Evolutionary conservation across 495 filamentous ascomycete genomes (phyloP), one percentile per base, ranked within the genome.

Genomic region (Penicillium ochrochloron): DNA sequence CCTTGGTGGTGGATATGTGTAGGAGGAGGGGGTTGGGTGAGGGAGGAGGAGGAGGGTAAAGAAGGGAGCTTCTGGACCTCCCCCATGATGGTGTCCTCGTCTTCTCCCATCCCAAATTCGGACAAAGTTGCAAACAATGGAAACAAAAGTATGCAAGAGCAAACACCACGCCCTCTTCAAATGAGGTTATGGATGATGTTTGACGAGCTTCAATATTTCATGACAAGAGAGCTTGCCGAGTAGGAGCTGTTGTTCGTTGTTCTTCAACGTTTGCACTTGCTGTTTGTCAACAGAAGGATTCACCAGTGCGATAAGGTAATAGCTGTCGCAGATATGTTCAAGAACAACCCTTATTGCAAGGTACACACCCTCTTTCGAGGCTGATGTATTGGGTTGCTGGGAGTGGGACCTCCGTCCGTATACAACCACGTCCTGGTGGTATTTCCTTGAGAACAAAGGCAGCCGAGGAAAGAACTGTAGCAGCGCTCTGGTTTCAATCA

Each of bases 1-100:
- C 65, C 58, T 1, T 34, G 56, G 31, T 70, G 56, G 27, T 69
- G 67, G 6, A 70, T 53, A 46, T 70, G 70, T 1, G 57, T 50
- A 15, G 68, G 53, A n/a, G 58, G 31, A 41, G 58, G 44, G 17
- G 60, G 57, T 23, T 69, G 63, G 35, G 61, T 61, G 53, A 68
- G 41, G 33, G 67, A 57, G 34, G 66, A 66, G 34, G 66, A 66
- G 25, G 72, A 62, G 48, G 70, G 42, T 55, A 62, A 41, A 34
- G 68, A 63, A 48, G 70, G 61, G 39, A 60, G 63, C 27, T 55
- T 53, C 34, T 66, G 73, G 39, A 71, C 59, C 60, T 80, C 73
- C 27, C 73, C 70, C 80, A 81, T 82, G 14, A 80, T 63, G 21
- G 71, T 77, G 61, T 82, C 78, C 60, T 80, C 74, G 64, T 79